Conservation (phyloP, 163 green algal species). For the Coccomyxa subellipsoidea region DNA sequence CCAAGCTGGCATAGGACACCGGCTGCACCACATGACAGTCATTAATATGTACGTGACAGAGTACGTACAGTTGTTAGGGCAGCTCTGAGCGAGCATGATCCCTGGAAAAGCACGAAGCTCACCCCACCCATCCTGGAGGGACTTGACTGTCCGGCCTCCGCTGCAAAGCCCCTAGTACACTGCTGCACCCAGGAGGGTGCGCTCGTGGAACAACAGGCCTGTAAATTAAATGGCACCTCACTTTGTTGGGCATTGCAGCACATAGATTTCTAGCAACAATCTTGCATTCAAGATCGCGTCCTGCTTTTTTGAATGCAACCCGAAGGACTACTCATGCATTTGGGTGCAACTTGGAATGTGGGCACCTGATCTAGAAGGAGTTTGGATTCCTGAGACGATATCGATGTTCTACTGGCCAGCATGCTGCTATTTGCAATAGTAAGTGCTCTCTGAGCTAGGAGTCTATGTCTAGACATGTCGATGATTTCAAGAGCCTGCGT, state of each 20-base stretch:
- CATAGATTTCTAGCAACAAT: too few relatives aligned
- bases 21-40: conserved; percentile 27
- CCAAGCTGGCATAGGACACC: conserved; percentile 52
- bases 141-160: neutral
- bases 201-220: neutral
- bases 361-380: neutral
- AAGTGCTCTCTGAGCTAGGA: neutral
- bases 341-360: neutral
- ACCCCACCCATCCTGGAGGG: neutral
- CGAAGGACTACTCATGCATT: too few relatives aligned
- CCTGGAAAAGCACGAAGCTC: neutral
- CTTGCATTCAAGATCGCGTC: too few relatives aligned
- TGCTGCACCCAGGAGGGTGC: neutral
- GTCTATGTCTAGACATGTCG: neutral
- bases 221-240: neutral
- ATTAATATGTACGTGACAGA: too few relatives aligned
- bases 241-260: neutral
- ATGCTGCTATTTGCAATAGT: neutral
- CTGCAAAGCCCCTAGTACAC: neutral
- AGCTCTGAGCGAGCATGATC: too few relatives aligned
- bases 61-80: too few relatives aligned
- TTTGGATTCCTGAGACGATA: neutral
- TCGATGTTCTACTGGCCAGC: neutral
- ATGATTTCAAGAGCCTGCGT: neutral
- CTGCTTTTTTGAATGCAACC: too few relatives aligned